Percentiles rank a stretch among this genome's conserved stretches.
phyloP scores from a whole-genome alignment of 176 grass and related monocot genomes.

The Ampelocalamus luodianensis region DNA sequence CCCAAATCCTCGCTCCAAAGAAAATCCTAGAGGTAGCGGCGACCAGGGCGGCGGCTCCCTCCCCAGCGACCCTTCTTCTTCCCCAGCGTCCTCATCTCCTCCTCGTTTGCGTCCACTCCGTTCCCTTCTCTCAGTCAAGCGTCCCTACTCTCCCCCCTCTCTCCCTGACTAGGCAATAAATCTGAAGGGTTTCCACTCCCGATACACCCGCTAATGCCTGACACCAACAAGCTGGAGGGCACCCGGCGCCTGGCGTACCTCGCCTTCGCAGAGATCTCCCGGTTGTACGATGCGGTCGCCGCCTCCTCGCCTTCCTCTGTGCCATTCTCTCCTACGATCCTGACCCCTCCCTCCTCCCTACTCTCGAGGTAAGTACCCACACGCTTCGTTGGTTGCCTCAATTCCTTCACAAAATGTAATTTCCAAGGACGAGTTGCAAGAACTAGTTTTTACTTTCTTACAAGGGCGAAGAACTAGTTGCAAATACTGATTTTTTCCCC shows the following conservation, averaged over 20 bases:
- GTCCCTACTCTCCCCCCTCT: too few relatives aligned
- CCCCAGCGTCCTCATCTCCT: too few relatives aligned
- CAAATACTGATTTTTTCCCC: background rate
- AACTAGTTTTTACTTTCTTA: background rate
- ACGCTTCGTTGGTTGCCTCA: background rate
- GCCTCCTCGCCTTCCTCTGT: slow-evolving; percentile 22
- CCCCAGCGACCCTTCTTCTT: too few relatives aligned
- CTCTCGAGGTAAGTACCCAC: slow-evolving; percentile 43
- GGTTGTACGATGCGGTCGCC: background rate
- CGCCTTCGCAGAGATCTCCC: background rate
- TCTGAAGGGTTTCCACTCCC: too few relatives aligned
- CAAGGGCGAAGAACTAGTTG: background rate
- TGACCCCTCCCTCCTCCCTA: slow-evolving; percentile 29
- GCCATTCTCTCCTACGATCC: slow-evolving; percentile 30
- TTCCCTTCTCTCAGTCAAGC: too few relatives aligned
- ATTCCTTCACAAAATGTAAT: background rate
- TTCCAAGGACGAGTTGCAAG: background rate
- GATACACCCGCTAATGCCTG: too few relatives aligned
- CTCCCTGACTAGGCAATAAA: too few relatives aligned
- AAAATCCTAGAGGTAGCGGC: too few relatives aligned
- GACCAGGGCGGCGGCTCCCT: too few relatives aligned
- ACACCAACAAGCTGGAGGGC: background rate
- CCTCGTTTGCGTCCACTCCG: too few relatives aligned
- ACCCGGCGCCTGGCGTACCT: background rate
- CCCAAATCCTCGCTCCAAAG: too few relatives aligned